Evolutionary conservation across 1,284 basidiomycete genomes (phyloP), one percentile per base, ranked within the genome.

Genomic region (Omphalotus olearius): DNA sequence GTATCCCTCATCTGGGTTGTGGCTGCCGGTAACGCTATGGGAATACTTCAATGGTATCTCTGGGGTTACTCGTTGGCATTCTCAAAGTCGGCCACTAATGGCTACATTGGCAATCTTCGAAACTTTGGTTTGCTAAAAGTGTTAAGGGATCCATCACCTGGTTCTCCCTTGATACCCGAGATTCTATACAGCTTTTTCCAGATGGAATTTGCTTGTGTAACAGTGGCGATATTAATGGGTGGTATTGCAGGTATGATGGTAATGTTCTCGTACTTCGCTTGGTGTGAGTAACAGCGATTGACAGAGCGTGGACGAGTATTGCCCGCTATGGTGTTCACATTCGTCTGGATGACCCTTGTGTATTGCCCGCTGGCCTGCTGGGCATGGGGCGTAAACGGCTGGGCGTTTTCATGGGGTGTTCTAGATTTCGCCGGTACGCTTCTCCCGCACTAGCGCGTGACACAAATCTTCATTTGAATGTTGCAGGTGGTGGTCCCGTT

Each of bases 21-120:
- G 52, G 74, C 79, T 43, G 83, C 85, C 5, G 78, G 80, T 60
- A 88, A 90, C 57, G 86, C 88, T 2, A 74, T 93, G 58, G 84
- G 85, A 55, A 87, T 94, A 58, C 89, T 97, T 71, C 92, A 95
- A 64, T 94, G 91, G 91, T 92, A 77, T 65, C 81, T 90, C 69
- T 89, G 86, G 85, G 90, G 89, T 14, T 93, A 93, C 69, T 87
- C 85, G 1, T 73, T 93, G 33, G 88, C 88, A 2, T 93, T 93
- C 65, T 90, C 88, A 3, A 72, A 82, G 10, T 80, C 84, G 0
- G 88, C 89, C 38, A 80, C 80, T 55, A 83, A 88, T 68, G 78
- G 88, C 52, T 93, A 78, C 72, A 89, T 93, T 55, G 91, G 91
- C 50, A 83, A 92, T 64, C 74, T 93, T 18, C 79, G 70, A 35